Conservation (phyloP, 2,329 filamentous ascomycete genomes). For the Didymella sp. region DNA sequence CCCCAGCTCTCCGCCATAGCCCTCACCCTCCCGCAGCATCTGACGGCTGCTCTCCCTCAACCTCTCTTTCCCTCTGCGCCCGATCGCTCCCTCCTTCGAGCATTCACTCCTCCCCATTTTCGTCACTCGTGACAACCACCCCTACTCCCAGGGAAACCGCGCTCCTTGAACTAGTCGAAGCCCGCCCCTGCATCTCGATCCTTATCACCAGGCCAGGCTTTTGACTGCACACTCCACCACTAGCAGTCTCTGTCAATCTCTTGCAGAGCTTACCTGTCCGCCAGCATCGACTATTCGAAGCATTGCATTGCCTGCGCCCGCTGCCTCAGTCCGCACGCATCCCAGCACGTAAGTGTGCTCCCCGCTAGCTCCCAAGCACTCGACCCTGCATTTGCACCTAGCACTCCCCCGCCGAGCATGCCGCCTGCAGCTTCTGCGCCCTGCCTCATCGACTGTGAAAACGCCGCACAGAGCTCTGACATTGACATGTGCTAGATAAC, state of each 20-base stretch:
- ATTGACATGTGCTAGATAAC: conserved; percentile 39
- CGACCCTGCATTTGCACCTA: conserved; percentile 27
- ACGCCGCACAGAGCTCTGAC: conserved; percentile 5
- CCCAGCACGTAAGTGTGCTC: conserved; percentile 38
- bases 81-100: conserved; percentile 50
- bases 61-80: conserved; percentile 32
- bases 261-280: conserved; percentile 37
- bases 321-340: conserved; percentile 26
- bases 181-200: conserved; percentile 45
- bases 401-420: conserved; percentile 22
- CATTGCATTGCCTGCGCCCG: conserved; percentile 37
- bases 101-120: conserved; percentile 45
- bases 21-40: conserved; percentile 26
- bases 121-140: conserved; percentile 38
- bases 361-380: conserved; percentile 37
- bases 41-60: conserved; percentile 25
- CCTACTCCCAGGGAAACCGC: conserved; percentile 46
- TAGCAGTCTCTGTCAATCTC: conserved; percentile 34
- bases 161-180: conserved; percentile 47
- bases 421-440: conserved; percentile 21
- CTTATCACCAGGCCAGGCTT: conserved; percentile 41
- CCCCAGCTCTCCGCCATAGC: conserved; percentile 31
- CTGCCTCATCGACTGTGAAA: conserved; percentile 2
- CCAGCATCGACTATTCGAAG: conserved; percentile 40
- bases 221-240: conserved; percentile 23